Conservation (phyloP, 2,329 filamentous ascomycete species). For the Aspergillus fructus region DNA sequence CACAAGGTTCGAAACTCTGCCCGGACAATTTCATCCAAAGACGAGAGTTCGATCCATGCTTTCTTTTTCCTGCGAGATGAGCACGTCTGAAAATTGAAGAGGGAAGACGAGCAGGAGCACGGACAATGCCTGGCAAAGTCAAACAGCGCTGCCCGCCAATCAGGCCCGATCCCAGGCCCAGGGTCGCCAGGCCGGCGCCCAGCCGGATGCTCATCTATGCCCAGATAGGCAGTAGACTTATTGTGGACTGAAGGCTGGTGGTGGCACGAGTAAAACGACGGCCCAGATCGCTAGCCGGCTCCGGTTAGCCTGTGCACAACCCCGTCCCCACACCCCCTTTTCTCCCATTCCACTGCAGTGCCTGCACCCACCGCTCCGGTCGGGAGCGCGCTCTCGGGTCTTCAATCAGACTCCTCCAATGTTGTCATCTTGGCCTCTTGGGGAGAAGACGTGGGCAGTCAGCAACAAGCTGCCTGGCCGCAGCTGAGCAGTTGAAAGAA, state of each 20-base stretch:
- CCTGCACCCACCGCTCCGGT: slow-evolving; percentile 20
- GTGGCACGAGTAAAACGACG: too few relatives aligned
- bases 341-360: slow-evolving; percentile 10
- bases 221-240: too few relatives aligned
- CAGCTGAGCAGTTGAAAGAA: too few relatives aligned
- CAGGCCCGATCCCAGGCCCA: not conserved
- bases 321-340: slow-evolving; percentile 1
- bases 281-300: slow-evolving; percentile 13
- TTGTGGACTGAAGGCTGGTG: too few relatives aligned
- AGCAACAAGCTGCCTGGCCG: too few relatives aligned
- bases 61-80: not conserved
- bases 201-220: too few relatives aligned
- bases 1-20: too few relatives aligned
- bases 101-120: not conserved
- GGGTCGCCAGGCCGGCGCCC: too few relatives aligned
- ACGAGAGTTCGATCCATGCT: not conserved
- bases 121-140: not conserved
- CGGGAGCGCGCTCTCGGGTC: slow-evolving; percentile 10
- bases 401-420: not conserved
- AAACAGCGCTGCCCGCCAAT: not conserved
- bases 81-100: not conserved
- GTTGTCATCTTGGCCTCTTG: not conserved
- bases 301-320: not conserved
- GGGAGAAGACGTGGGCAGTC: not conserved
- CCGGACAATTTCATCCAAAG: not conserved